These are phyloP conservation scores for Penicillium sp. DNA, from an alignment of 2,329 filamentous ascomycete genomes.

Conservation along the genomic window DNA sequence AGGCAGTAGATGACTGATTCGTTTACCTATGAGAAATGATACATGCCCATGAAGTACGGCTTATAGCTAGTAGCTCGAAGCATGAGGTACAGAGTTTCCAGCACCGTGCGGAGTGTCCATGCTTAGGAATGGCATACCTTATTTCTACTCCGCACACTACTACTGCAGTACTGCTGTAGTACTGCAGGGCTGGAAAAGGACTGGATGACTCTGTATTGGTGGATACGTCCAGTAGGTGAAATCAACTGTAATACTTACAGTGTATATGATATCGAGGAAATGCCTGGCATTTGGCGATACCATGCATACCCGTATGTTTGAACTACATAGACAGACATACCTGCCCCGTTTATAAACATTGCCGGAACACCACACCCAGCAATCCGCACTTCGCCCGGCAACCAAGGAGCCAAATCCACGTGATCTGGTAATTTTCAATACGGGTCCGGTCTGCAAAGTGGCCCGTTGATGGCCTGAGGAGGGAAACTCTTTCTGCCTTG, in stretches of 20 bases:
- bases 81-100: neutral
- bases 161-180: neutral
- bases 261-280: neutral
- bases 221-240: neutral
- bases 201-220: neutral
- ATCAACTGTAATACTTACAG: neutral
- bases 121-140: neutral
- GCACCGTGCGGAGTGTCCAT: neutral
- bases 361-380: neutral
- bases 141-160: neutral
- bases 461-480: neutral
- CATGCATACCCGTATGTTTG: neutral
- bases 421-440: constrained; percentile 1
- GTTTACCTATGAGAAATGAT: too few species aligned
- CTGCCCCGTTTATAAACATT: neutral
- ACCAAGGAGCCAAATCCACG: neutral
- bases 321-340: neutral
- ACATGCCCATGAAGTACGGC: too few species aligned
- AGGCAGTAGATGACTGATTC: neutral
- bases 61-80: neutral
- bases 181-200: neutral
- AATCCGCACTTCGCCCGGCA: neutral
- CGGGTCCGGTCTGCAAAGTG: neutral
- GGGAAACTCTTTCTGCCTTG: too few species aligned
- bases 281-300: neutral